Evolutionary conservation across 257 asterid genomes (phyloP).

Genomic region (Solanum piurae): DNA sequence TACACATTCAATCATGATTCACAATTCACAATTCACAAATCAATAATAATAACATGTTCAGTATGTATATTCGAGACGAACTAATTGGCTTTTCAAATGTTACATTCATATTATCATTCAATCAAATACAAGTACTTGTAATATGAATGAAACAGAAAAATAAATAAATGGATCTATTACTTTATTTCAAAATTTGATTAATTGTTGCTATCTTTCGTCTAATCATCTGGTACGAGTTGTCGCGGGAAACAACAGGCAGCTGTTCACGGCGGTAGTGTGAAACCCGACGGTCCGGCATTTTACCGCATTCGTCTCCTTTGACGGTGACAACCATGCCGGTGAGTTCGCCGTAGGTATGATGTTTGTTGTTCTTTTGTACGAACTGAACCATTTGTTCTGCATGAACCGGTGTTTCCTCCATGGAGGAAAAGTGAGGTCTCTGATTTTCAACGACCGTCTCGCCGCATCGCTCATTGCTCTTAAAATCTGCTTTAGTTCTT

Average conservation of each 20-base stretch:
- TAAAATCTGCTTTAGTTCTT: slow-evolving; percentile 44
- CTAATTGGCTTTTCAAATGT: neutral
- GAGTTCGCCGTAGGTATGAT: slow-evolving; percentile 7
- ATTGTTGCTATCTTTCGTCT: neutral
- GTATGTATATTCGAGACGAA: no score
- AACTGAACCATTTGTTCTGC: slow-evolving; percentile 70
- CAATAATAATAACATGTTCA: no score
- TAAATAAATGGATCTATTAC: neutral
- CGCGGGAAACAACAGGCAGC: slow-evolving; percentile 18
- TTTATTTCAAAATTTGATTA: neutral
- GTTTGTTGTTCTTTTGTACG: slow-evolving; percentile 50
- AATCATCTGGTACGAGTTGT: slow-evolving; percentile 43
- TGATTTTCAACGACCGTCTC: slow-evolving; percentile 50
- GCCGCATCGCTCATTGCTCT: slow-evolving; percentile 47
- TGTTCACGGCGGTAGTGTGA: slow-evolving; percentile 30
- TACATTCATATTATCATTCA: neutral
- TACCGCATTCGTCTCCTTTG: slow-evolving; percentile 1
- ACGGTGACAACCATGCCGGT: neutral
- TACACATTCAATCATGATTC: no score
- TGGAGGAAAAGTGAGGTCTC: slow-evolving; percentile 55
- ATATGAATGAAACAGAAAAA: neutral
- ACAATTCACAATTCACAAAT: neutral
- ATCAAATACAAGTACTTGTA: neutral
- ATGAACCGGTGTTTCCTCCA: slow-evolving; percentile 82
- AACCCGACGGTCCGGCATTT: slow-evolving; percentile 67